Base-by-base conservation (phyloP, 2,329 filamentous ascomycete genomes). In the Cadophora gregata region DNA sequence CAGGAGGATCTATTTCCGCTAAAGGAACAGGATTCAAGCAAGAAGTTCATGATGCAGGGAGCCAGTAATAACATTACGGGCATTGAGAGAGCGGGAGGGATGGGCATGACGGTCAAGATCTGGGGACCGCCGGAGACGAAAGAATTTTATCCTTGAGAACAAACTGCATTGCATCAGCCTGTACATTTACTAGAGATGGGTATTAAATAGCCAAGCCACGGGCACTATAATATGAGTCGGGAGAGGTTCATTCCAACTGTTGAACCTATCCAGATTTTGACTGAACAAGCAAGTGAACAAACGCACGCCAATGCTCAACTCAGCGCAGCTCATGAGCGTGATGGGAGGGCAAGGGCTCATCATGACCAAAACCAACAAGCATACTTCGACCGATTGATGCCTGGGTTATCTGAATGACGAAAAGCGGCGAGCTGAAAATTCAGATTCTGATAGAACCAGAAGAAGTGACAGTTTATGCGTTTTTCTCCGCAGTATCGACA, bases 61-160 rank as follows among this genome's bases (percentile, higher is more conserved):
- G 33, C 29, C n/a, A 45, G 25, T 12, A 29, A 53, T 25, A 55
- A 27, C 24, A 61, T 60, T 14, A 42, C 33, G 19, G 42, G 45
- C 24, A 33, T 50, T 27, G 51, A 58, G 42, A 62, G 51, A 24
- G 21, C n/a, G 21, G 48, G n/a, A 7, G 64, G 42, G 9, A 66
- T 66, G 64, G 64, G 64, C 14, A 60, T 59, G 33, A 25, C 31
- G 47, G 62, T 53, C 6, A 59, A 63, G 31, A 62, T 66, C 25
- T 66, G 59, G 64, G 64, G 58, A 16, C 38, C 24, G 19, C 51
- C 62, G 16, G 45, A 58, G 36, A 31, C 29, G 25, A 48, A 47
- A n/a, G 36, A 60, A 48, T 60, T 47, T n/a, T 60, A 47, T 48
- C 38, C 58, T 31, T 60, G 58, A 60, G 29, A 33, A 29, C 7